Conservation (phyloP, 106 monocot species). For the Amphibolis antarctica region DNA sequence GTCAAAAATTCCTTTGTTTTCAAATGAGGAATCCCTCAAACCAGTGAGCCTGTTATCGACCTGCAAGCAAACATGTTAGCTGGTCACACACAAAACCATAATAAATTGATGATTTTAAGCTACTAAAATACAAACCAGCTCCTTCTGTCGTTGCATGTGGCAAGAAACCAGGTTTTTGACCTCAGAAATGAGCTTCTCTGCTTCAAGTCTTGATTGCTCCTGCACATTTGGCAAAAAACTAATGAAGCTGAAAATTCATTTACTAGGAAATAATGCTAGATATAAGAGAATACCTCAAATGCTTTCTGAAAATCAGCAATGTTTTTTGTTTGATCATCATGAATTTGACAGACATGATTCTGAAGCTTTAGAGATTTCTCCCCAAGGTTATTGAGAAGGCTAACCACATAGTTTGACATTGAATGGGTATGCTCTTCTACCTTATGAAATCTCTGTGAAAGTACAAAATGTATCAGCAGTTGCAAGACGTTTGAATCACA, state of each 20-base stretch:
- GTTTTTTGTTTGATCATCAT: slow-evolving; percentile 37
- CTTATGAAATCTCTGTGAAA: slow-evolving; percentile 40
- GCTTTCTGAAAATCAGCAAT: slow-evolving; percentile 62
- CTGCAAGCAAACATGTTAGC: slow-evolving; percentile 16
- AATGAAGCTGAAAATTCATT: background rate
- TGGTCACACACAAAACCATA: background rate
- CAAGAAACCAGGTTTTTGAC: slow-evolving; percentile 47
- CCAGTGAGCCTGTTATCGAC: slow-evolving; percentile 39
- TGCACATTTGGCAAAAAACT: slow-evolving; percentile 20
- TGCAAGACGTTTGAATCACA: background rate
- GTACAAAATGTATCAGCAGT: background rate
- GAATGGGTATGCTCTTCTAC: slow-evolving; percentile 40
- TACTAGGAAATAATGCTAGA: background rate
- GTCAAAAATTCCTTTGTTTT: slow-evolving; percentile 45
- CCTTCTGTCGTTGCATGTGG: slow-evolving; percentile 59
- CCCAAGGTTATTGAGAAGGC: slow-evolving; percentile 39
- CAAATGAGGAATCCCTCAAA: slow-evolving; percentile 33
- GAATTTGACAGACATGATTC: slow-evolving; percentile 27
- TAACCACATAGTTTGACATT: slow-evolving; percentile 43
- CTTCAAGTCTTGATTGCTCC: slow-evolving; percentile 69
- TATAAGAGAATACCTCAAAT: slow-evolving; percentile 43
- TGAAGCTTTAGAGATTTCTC: slow-evolving; percentile 38
- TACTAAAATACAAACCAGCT: slow-evolving; percentile 35
- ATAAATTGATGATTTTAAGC: background rate
- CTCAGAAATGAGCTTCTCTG: slow-evolving; percentile 63